A percentile compares a stretch with the other conserved stretches of the same genome.
These are phyloP conservation scores for Ceratocystis colombiana DNA, from an alignment of 2,329 filamentous ascomycete genomes.

Conservation along the genomic window DNA sequence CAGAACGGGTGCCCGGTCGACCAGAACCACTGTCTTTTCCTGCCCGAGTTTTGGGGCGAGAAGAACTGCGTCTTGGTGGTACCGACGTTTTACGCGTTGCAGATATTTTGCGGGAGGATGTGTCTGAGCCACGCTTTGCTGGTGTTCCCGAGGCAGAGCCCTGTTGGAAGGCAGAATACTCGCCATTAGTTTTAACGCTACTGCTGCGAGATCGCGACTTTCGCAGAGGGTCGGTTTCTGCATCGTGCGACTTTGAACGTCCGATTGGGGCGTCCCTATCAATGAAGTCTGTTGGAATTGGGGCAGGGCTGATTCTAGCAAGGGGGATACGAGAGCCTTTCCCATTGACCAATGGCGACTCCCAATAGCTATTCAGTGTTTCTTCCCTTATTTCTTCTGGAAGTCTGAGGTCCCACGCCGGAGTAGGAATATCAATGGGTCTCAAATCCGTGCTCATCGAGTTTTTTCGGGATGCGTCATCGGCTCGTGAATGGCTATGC, in stretches of 20 bases:
- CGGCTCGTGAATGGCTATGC: slow-evolving; percentile 23
- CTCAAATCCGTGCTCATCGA: slow-evolving; percentile 35
- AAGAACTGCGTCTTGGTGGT: slow-evolving; percentile 35
- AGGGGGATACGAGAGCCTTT: slow-evolving; percentile 79
- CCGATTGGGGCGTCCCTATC: slow-evolving; percentile 62
- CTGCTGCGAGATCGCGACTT: slow-evolving; percentile 61
- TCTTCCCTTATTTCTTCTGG: slow-evolving; percentile 66
- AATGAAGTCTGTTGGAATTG: slow-evolving; percentile 59
- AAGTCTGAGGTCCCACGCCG: slow-evolving; percentile 61
- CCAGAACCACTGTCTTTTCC: slow-evolving; percentile 50
- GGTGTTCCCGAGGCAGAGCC: slow-evolving; percentile 18
- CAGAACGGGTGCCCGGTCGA: slow-evolving; percentile 53
- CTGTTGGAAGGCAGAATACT: slow-evolving; percentile 24
- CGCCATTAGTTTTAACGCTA: slow-evolving; percentile 47
- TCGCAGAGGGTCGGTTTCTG: slow-evolving; percentile 38
- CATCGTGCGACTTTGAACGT: slow-evolving; percentile 34
- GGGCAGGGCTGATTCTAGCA: slow-evolving; percentile 66
- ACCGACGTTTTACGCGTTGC: slow-evolving; percentile 39
- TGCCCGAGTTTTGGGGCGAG: slow-evolving; percentile 29
- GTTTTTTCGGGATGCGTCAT: slow-evolving; percentile 29
- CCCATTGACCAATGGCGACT: slow-evolving; percentile 30
- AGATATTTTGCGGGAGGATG: slow-evolving; percentile 24
- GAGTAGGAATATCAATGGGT: slow-evolving; percentile 35
- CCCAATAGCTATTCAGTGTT: slow-evolving; percentile 43
- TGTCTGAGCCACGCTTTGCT: slow-evolving; percentile 20